Evolutionary conservation across 345 rosid species (phyloP), one percentile per base, ranked within the genome.

Genomic region (Brassica juncea): DNA sequence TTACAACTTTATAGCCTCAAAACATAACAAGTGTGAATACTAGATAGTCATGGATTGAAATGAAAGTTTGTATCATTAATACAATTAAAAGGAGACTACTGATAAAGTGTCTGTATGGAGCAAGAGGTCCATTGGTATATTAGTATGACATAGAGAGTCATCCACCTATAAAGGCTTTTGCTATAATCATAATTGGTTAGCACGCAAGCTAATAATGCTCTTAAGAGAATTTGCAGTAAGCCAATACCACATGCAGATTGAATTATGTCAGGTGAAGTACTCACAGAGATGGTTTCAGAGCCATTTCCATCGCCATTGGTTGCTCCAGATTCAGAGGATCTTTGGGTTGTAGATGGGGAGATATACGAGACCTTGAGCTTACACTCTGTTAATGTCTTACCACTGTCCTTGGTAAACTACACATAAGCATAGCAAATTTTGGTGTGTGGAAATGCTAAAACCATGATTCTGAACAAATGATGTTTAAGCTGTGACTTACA

Each of bases 331-430:
- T 84, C 91, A 55, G 84, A 81, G 76, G 81, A 85, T 72, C 81
- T 91, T 76, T 84, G 87, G 42, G 88, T 32, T 19, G 94, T 83
- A 31, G 89, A 83, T 23, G 91, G 87, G 47, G 91, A 25, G 61
- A 80, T 66, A 74, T 93, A 91, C 1, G 87, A 77, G 76, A 93
- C 99, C 86, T 87, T 95, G 55, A 95, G 97, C 86, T 90, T 91
- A 84, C 87, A 84, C 75, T 94, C 99, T 81, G 92, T 88, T 68
- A 94, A 77, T 25, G 80, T 63, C 82, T 81, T 92, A 74, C 90
- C 94, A 80, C 83, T 83, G 35, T 89, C 97, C 84, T 91, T 94
- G 52, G 80, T 91, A 70, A 94, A 94, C 99, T 94, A 82, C 6
- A 6, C 19, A 19, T 19, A 19, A 19, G 19, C 19, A 19, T 19